phyloP scores from a whole-genome alignment of 2,329 filamentous ascomycete species.

The Gaeumannomyces tritici region DNA sequence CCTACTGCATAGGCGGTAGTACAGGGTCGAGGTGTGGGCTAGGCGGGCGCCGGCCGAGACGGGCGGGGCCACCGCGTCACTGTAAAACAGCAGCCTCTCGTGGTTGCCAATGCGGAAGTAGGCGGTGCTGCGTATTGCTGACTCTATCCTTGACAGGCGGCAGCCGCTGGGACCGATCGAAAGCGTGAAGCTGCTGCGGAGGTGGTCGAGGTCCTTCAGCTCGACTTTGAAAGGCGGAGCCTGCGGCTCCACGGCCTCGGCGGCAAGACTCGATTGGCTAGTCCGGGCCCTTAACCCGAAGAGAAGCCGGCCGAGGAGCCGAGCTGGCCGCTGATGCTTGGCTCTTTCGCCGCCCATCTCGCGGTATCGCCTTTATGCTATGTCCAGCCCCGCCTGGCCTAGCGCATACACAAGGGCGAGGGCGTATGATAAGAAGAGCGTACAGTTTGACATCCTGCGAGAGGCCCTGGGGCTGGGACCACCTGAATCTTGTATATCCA shows the following conservation, averaged over 20 bases:
- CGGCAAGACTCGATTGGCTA: not conserved
- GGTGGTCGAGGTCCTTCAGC: slow-evolving; percentile 9
- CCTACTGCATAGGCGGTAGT: slow-evolving; percentile 11
- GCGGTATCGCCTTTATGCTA: not conserved
- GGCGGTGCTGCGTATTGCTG: slow-evolving; percentile 2
- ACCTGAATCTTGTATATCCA: too few species aligned
- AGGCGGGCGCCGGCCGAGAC: not conserved
- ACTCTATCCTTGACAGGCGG: slow-evolving; percentile 6
- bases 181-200: slow-evolving; percentile 1
- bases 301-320: not conserved
- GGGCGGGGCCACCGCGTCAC: slow-evolving; percentile 3
- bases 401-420: too few species aligned
- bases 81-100: slow-evolving; percentile 7
- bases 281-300: not conserved
- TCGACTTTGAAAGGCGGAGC: slow-evolving; percentile 5
- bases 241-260: not conserved
- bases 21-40: slow-evolving; percentile 4
- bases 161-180: slow-evolving; percentile 3
- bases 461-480: too few species aligned
- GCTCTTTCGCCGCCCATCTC: not conserved
- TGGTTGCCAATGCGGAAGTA: not conserved
- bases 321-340: not conserved
- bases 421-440: too few species aligned
- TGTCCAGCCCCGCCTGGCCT: too few species aligned
- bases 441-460: too few species aligned